These are phyloP conservation scores for Dioszegia crocea DNA, from an alignment of 768 basidiomycete genomes.

Conservation along the genomic window DNA sequence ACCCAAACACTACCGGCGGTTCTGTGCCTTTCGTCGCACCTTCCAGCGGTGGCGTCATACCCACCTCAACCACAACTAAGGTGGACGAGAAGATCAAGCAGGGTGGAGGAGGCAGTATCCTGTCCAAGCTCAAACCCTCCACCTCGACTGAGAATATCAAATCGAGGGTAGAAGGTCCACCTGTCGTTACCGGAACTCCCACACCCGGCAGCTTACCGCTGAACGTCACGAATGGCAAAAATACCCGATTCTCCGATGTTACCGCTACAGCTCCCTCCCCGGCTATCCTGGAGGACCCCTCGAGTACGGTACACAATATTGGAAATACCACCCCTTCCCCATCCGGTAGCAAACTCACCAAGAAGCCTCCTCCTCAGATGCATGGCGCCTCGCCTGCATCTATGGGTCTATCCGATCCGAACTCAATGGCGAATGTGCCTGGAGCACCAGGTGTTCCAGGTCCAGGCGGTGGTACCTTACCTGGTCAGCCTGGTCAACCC, in stretches of 20 bases:
- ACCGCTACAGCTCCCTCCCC: neutral
- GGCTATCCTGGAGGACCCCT: neutral
- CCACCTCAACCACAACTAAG: slow-evolving; percentile 2
- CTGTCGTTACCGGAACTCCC: neutral
- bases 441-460: neutral
- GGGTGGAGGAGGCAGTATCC: slow-evolving; percentile 1
- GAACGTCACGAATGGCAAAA: slow-evolving; percentile 12
- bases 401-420: neutral
- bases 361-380: neutral
- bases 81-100: neutral
- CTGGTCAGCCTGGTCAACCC: neutral
- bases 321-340: neutral
- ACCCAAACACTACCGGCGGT: neutral
- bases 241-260: slow-evolving; percentile 37
- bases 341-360: slow-evolving; percentile 20
- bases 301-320: slow-evolving; percentile 3
- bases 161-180: slow-evolving; percentile 10
- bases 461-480: neutral
- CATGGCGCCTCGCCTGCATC: neutral
- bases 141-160: slow-evolving; percentile 22
- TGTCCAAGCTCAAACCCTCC: slow-evolving; percentile 21
- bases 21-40: neutral
- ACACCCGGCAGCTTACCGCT: slow-evolving; percentile 6
- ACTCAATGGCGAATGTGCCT: neutral
- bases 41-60: neutral